Evolutionary conservation across 192 early-diverging fungal species (phyloP).

Genomic region (Coemansia sp.): DNA sequence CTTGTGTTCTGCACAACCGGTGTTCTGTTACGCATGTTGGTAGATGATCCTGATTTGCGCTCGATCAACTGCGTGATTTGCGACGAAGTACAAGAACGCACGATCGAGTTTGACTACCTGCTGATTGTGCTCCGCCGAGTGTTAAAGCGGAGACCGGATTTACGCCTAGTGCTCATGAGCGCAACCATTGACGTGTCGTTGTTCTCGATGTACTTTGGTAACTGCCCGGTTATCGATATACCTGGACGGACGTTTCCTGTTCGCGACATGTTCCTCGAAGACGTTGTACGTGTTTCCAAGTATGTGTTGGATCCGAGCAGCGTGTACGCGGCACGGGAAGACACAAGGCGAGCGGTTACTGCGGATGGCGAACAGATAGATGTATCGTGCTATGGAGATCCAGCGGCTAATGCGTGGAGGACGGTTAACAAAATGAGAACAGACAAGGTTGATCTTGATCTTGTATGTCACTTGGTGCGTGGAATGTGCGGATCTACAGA

Average conservation of each 20-base stretch:
- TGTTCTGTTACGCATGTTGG: conserved; percentile 57
- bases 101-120: conserved; percentile 73
- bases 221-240: conserved; percentile 59
- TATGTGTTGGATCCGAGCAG: neutral
- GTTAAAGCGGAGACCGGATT: neutral
- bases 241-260: conserved; percentile 72
- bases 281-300: conserved; percentile 12
- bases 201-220: conserved; percentile 74
- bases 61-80: conserved; percentile 58
- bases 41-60: conserved; percentile 23
- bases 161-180: conserved; percentile 58
- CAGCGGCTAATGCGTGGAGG: neutral
- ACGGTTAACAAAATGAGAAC: neutral
- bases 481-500: neutral
- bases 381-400: neutral
- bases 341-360: neutral
- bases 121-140: conserved; percentile 73
- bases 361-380: neutral
- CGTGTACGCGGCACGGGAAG: neutral
- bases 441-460: neutral
- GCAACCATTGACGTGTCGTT: conserved; percentile 82
- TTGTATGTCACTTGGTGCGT: neutral
- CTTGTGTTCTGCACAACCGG: conserved; percentile 65
- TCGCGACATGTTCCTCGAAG: conserved; percentile 48
- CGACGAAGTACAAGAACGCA: conserved; percentile 87